Base-by-base conservation (phyloP, 768 basidiomycete species). In the Multifurca ochricompacta region DNA sequence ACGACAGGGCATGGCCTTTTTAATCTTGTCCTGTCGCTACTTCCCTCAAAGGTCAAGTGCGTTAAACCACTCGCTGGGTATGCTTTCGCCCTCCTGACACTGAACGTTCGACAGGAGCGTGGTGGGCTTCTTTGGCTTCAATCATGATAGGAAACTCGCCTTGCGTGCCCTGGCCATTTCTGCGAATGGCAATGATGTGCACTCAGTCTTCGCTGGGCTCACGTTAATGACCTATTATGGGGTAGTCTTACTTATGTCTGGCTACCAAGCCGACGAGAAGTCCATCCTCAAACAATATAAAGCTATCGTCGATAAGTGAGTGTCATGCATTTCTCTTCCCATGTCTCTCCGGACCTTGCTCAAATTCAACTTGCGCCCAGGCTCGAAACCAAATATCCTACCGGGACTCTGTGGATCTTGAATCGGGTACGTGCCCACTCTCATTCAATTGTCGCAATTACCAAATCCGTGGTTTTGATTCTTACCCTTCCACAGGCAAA, bases 221-320 rank as follows among this genome's bases (percentile, higher is more conserved):
- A 78, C 85, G 0, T 68, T 91, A 7, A 90, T 91, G 85, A 85
- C 85, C 3, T 90, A 89, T 63, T 73, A 86, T 49, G 84, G 87
- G 25, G 75, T 82, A 47, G 78, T 89, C 4, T 73, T 90, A 2
- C 75, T 86, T 0, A 64, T 87, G 28, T 73, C 83, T 5, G 88
- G 88, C 1, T 91, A 81, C 60, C 87, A 87, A 63, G 86, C 87
- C 1, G 80, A 91, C 56, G 84, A 84, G 63, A 70, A 71, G 36
- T 76, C 77, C 39, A 81, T 85, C 7, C 60, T 89, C 37, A 73
- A 70, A 49, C 79, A 83, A 61, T 87, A 88, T 62, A 71, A 70
- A 23, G 74, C 73, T 0, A 79, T 90, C 31, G 79, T 90, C 1
- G 79, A 83, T 57, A 75, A 70, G 84, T 85, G 40, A n/a, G n/a